Conservation (phyloP, 495 filamentous ascomycete species). For the Monascus purpureus region DNA sequence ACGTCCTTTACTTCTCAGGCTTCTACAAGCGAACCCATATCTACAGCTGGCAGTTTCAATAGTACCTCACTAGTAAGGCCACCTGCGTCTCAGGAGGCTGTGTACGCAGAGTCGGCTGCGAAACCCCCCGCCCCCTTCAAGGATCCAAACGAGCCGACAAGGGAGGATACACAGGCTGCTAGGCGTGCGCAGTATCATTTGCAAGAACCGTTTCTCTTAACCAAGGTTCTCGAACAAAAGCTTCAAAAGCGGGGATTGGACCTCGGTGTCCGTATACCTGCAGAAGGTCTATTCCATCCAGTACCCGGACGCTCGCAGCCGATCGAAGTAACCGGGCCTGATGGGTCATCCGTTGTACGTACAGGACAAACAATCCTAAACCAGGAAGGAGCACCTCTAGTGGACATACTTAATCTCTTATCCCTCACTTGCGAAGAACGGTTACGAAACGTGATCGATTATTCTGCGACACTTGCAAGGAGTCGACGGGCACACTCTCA, state of each 20-base stretch:
- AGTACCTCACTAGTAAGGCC: slow-evolving; percentile 22
- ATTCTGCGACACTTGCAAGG: slow-evolving; percentile 48
- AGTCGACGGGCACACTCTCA: slow-evolving; percentile 57
- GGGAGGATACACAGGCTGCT: slow-evolving; percentile 28
- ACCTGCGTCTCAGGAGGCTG: slow-evolving; percentile 18
- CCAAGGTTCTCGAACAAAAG: slow-evolving; percentile 31
- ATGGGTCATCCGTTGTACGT: slow-evolving; percentile 41
- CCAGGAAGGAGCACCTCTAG: slow-evolving; percentile 47
- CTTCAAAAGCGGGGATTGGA: slow-evolving; percentile 36
- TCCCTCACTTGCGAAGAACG: slow-evolving; percentile 64
- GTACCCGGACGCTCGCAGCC: slow-evolving; percentile 34
- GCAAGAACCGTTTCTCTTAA: slow-evolving; percentile 43
- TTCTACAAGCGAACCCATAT: slow-evolving; percentile 23
- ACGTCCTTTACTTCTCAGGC: slow-evolving; percentile 27
- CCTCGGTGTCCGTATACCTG: slow-evolving; percentile 47
- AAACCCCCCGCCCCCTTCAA: slow-evolving; percentile 21
- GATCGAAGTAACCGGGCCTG: slow-evolving; percentile 39
- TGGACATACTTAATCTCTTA: slow-evolving; percentile 61
- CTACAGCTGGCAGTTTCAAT: slow-evolving; percentile 24
- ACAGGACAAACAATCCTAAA: slow-evolving; percentile 49
- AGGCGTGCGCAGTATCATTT: slow-evolving; percentile 39
- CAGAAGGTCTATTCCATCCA: slow-evolving; percentile 44
- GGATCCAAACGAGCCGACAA: slow-evolving; percentile 27
- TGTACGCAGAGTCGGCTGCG: slow-evolving; percentile 17
- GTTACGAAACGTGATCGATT: slow-evolving; percentile 52